Base-by-base conservation (phyloP, 805 yeast species). In the Citeromyces matritensis region DNA sequence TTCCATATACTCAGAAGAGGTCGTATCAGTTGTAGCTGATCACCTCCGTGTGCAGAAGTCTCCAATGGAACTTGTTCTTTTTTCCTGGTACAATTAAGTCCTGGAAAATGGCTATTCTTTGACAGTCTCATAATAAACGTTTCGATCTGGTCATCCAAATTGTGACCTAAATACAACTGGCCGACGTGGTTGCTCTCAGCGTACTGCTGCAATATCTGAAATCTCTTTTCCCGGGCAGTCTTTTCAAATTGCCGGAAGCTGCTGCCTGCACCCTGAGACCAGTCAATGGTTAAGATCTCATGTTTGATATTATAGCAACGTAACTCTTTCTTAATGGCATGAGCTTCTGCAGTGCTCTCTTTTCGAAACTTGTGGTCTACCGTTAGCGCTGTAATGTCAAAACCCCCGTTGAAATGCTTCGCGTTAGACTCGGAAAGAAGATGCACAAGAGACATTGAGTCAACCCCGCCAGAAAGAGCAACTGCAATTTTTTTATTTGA, bases 381-480 rank as follows among this genome's bases (percentile, higher is more conserved):
- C 0, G 86, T 75, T 24, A 77, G 56, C 3, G 84, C 82, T 32
- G 50, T 48, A 1, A 73, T 47, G 15, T 36, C 23, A 12, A 67
- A 38, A 1, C 40, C 36, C 2, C 53, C 43, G 5, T 49, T 42
- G 30, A 52, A 37, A 2, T 37, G 32, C 3, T 32, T 35, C 8
- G 57, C 36, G 23, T 45, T 50, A 40, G 55, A 65, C 15, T 52
- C 47, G 1, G 55, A 37, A 4, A 75, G 47, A 12, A 78, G 52
- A 39, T 63, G 63, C 0, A 79, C 59, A 28, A 81, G 47, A 9
- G 80, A 73, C 72, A 80, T 73, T 1, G 91, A 80, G 45, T 81
- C 93, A 0, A 76, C 84, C 1, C 93, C 93, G 1, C 94, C 94
- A 10, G 84, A 73, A 1, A 81, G 62, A 0, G 85, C 84, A 11